Evolutionary conservation across 1,284 basidiomycete genomes (phyloP), one percentile per base, ranked within the genome.

Genomic region (Moesziomyces sp.): DNA sequence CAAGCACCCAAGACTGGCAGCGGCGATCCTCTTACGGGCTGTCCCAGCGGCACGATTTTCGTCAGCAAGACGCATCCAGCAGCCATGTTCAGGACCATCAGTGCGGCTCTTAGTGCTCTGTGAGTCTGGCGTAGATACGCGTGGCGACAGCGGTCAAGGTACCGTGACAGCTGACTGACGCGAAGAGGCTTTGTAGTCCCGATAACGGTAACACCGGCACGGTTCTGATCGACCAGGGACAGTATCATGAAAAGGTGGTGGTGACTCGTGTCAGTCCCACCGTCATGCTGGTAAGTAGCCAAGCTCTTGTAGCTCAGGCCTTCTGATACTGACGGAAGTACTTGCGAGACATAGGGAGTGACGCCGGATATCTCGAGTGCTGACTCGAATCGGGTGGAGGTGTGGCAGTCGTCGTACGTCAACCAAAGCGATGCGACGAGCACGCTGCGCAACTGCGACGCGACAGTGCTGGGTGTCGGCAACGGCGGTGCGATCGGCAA

Each of bases 401-500:
- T 73, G 8, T 73, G 70, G 70, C 64, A 73, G 40, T 60, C 64
- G 10, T 33, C 55, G 13, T 73, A 73, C 48, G 61, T 68, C 53
- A 68, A 73, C 28, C 70, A 73, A 35, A 54, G 44, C 46, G 54
- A 63, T 28, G 60, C 57, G 1, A 14, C 10, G 38, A 26, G 14
- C 23, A 38, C 21, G 5, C 30, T 47, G 18, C 33, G 33, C 53
- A 73, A 73, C 33, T 67, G 64, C n/a, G 70, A 73, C 24, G 60
- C 70, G 0, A 59, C 61, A 19, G 60, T 62, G 1, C 58, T 73
- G 16, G 45, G 44, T 35, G 48, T 73, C 30, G 64, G 60, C 52
- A 52, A 46, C 6, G 56, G 28, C 5, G 23, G 67, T 35, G 8
- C 51, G 35, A 23, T 46, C 19, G 46, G 57, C 19, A n/a, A 11